Evolutionary conservation across 129 eudicot species (phyloP).

Genomic region (Centrapalus pauciflorus): DNA sequence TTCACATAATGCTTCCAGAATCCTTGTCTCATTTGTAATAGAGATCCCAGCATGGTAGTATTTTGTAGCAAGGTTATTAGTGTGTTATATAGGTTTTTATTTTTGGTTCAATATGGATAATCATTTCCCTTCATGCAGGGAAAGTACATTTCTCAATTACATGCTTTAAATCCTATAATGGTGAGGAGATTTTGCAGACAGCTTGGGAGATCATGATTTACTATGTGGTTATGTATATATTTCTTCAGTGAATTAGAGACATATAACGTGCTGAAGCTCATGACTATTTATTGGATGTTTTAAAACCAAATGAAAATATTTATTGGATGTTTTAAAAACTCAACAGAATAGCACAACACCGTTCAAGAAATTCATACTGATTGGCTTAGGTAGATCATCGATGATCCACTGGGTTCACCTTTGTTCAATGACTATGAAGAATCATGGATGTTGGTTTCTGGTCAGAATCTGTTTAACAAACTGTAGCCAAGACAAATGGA

Average conservation of each 20-base stretch:
- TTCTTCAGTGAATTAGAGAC: neutral
- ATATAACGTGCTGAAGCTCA: neutral
- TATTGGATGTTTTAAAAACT: neutral
- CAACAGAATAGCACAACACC: neutral
- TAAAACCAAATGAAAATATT: neutral
- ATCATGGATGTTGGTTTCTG: too few relatives aligned
- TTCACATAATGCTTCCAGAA: neutral
- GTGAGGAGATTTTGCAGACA: neutral
- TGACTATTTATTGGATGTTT: neutral
- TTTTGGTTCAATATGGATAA: neutral
- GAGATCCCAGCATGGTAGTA: neutral
- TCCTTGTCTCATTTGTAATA: neutral
- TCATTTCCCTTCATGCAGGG: slow-evolving; percentile 1
- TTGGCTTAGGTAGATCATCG: neutral
- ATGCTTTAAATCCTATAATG: neutral
- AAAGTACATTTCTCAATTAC: neutral
- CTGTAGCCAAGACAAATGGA: too few relatives aligned
- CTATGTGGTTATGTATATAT: neutral
- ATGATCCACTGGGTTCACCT: neutral
- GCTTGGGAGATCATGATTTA: slow-evolving; percentile 1
- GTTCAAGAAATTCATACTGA: neutral
- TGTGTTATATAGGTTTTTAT: neutral
- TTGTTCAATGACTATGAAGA: neutral
- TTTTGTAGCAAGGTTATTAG: neutral
- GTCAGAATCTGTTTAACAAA: neutral